These are phyloP conservation scores for Barnettozyma salicaria DNA, from an alignment of 805 yeast genomes.

Conservation along the genomic window DNA sequence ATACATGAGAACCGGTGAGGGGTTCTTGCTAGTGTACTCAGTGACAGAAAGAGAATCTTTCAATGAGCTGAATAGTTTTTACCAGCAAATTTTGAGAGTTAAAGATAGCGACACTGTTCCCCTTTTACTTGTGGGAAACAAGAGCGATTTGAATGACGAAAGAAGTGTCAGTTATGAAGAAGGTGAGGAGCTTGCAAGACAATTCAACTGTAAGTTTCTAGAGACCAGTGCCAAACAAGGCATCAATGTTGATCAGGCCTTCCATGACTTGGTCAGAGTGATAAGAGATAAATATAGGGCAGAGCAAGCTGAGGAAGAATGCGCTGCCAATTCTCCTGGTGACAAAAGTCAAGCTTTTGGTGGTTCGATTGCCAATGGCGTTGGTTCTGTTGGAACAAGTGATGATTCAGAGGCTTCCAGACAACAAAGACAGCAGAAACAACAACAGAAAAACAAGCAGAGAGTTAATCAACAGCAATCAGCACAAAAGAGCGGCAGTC, in stretches of 20 bases:
- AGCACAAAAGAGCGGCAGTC: constrained; percentile 2
- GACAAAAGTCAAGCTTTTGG: background rate
- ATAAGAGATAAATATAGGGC: constrained; percentile 31
- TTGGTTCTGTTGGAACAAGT: background rate
- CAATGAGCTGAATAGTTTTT: constrained; percentile 76
- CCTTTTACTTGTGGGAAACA: constrained; percentile 72
- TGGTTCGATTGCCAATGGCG: background rate
- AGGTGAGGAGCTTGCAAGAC: constrained; percentile 55
- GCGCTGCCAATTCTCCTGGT: background rate
- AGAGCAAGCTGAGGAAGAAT: constrained; percentile 5
- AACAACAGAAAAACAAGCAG: background rate
- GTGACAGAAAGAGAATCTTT: constrained; percentile 81
- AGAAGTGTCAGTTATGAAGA: constrained; percentile 70
- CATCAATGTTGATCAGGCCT: constrained; percentile 82
- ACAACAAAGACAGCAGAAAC: background rate
- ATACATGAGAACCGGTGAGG: constrained; percentile 95
- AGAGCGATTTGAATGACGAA: constrained; percentile 67
- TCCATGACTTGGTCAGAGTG: constrained; percentile 59
- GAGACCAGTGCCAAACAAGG: constrained; percentile 94
- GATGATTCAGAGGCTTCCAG: background rate
- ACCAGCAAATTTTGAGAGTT: constrained; percentile 72
- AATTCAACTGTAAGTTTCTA: constrained; percentile 66
- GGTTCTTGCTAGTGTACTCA: constrained; percentile 82
- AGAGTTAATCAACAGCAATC: background rate
- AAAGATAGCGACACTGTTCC: constrained; percentile 76